Percentiles rank a stretch among this genome's conserved stretches.
These are phyloP conservation scores for Selaginella tamariscina DNA, from an alignment of 75 land plant species.

Conservation along the genomic window DNA sequence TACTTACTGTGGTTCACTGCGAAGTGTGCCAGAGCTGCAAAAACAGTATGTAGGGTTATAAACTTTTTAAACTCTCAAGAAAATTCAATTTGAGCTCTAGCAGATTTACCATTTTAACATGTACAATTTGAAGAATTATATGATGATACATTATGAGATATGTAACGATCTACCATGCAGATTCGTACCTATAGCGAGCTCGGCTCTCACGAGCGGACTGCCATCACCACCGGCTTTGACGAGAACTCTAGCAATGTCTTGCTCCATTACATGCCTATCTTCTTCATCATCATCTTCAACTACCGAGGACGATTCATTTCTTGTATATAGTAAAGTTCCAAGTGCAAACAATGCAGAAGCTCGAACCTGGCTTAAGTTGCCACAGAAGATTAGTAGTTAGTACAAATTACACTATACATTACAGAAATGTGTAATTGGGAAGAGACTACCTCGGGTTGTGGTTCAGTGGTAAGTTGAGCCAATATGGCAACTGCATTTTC, in stretches of 20 bases:
- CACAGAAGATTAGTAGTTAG: constrained; percentile 9
- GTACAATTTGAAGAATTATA: too few species aligned
- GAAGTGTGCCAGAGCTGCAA: constrained; percentile 76
- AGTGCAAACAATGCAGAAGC: constrained; percentile 77
- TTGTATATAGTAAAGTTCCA: constrained; percentile 56
- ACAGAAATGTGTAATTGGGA: not conserved
- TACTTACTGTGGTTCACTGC: constrained; percentile 72
- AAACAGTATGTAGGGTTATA: too few species aligned
- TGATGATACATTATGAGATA: not conserved
- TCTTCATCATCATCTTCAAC: constrained; percentile 62
- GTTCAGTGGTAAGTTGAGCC: constrained; percentile 49
- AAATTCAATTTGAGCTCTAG: too few species aligned
- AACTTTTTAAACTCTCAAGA: too few species aligned
- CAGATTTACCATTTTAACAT: too few species aligned
- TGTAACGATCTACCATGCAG: too few species aligned
- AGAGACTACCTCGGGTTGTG: constrained; percentile 79
- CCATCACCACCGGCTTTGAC: constrained; percentile 60
- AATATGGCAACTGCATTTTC: constrained; percentile 52
- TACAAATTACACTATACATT: too few species aligned
- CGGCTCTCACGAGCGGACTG: constrained; percentile 84
- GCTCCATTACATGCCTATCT: constrained; percentile 49
- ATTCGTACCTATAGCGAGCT: constrained; percentile 76
- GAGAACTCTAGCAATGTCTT: constrained; percentile 44
- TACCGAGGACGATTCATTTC: constrained; percentile 18
- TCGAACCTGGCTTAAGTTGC: constrained; percentile 48